Evolutionary conservation across 2,329 filamentous ascomycete species (phyloP), one percentile per base, ranked within the genome.

Genomic region (Epichloe sp.): DNA sequence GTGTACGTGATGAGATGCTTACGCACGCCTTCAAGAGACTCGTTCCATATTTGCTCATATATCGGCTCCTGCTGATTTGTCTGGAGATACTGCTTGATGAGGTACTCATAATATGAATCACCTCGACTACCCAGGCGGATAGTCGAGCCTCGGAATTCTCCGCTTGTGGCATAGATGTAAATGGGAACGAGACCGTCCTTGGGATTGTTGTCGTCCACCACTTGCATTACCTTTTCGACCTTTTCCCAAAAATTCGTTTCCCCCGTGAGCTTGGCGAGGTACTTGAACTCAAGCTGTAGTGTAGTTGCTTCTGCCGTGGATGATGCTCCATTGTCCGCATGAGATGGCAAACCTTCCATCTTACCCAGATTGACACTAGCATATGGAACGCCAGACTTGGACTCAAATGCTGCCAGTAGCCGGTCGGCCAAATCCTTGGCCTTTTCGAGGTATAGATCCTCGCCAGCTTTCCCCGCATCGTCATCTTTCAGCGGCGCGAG

Each of bases 91-190:
- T 98, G 93, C 71, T 98, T 98, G 73, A 97, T 94, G 48, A 98
- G 80, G 66, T 98, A 98, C 70, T 98, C 88, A 69, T 98, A 98
- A 70, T 97, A 98, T 46, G 90, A 96, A 71, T 98, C 93, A 44
- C 93, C 93, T 54, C 93, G 81, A 65, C 88, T 96, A 40, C 93
- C 93, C 21, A 97, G 76, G 17, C 93, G 86, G 61, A 98, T 91
- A 62, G 96, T 95, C 19, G 81, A 70, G 19, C 88, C 88, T 48
- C 80, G 78, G 69, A 97, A 98, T 49, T 80, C 71, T 52, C 93
- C 93, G 12, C 73, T 81, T 31, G 82, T 79, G 4, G 93, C 81
- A 64, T 88, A 83, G 58, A 98, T 85, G 68, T 85, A 97, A 61
- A 97, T 97, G 36, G 91, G 93, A 3, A 97, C 76, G 17, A 98